phyloP scores from a whole-genome alignment of 2,329 filamentous ascomycete species.

The Mycosphaerella sp. region DNA sequence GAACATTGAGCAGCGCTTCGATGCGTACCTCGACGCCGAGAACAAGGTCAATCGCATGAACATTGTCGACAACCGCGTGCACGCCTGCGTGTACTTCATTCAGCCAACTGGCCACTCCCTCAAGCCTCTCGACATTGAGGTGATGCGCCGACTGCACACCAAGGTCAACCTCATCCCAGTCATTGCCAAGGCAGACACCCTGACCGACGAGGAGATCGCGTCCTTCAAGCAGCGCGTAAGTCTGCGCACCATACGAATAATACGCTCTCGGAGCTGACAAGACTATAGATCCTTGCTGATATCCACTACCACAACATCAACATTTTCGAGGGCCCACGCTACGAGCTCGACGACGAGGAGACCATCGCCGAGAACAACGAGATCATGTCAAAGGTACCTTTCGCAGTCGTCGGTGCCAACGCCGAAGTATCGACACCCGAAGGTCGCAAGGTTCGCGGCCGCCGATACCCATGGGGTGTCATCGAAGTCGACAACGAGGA shows the following conservation, averaged over 20 bases:
- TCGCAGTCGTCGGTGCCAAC: conserved; percentile 95
- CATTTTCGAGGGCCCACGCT: conserved; percentile 97
- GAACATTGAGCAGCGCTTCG: conserved; percentile 98
- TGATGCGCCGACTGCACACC: conserved; percentile 98
- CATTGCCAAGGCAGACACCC: conserved; percentile 96
- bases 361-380: conserved; percentile 99
- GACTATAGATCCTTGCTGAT: conserved; percentile 80
- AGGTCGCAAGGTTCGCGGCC: conserved; percentile 91
- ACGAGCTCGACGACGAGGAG: conserved; percentile 98
- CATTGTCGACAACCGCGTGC: conserved; percentile 98
- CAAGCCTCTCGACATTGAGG: conserved; percentile 97
- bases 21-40: conserved; percentile 96
- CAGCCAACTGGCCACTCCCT: conserved; percentile 97
- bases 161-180: conserved; percentile 99
- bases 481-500: conserved; percentile 99
- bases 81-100: conserved; percentile 99
- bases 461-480: conserved; percentile 95
- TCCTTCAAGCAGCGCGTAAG: conserved; percentile 95
- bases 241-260: conserved; percentile 22
- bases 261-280: conserved; percentile 18
- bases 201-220: conserved; percentile 92
- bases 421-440: conserved; percentile 86
- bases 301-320: conserved; percentile 97
- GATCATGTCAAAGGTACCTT: conserved; percentile 99
- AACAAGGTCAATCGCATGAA: conserved; percentile 99